These are phyloP conservation scores for Leucoagaricus sp. DNA, from an alignment of 1,284 basidiomycete species.

Conservation along the genomic window DNA sequence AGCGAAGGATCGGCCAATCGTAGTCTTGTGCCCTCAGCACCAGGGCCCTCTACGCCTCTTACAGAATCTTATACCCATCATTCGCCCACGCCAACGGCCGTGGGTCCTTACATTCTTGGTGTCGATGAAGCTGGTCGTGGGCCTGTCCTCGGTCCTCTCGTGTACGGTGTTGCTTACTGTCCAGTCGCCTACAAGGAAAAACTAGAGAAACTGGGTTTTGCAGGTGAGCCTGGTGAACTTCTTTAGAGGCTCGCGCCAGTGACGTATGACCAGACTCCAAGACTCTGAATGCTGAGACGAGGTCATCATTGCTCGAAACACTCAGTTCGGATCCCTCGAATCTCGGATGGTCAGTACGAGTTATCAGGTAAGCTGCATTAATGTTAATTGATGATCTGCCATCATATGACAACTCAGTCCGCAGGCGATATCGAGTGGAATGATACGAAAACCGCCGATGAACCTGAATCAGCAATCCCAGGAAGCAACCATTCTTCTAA, in stretches of 20 bases:
- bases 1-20: background rate
- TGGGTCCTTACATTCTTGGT: slow-evolving; percentile 84
- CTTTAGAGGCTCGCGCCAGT: background rate
- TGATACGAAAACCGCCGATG: slow-evolving; percentile 82
- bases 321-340: slow-evolving; percentile 68
- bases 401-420: slow-evolving; percentile 52
- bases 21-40: slow-evolving; percentile 50
- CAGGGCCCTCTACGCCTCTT: slow-evolving; percentile 57
- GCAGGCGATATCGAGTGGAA: slow-evolving; percentile 88
- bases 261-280: slow-evolving; percentile 77
- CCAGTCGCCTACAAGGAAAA: slow-evolving; percentile 76
- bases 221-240: slow-evolving; percentile 51
- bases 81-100: slow-evolving; percentile 64
- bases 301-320: slow-evolving; percentile 61
- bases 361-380: slow-evolving; percentile 59
- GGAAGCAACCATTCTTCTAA: slow-evolving; percentile 88
- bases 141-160: slow-evolving; percentile 91
- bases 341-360: slow-evolving; percentile 83
- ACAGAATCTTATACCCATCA: slow-evolving; percentile 83
- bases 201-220: slow-evolving; percentile 86
- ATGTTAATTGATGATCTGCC: background rate
- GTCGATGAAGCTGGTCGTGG: slow-evolving; percentile 98
- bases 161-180: slow-evolving; percentile 96
- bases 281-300: slow-evolving; percentile 76
- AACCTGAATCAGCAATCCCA: slow-evolving; percentile 95